Percentiles rank a stretch among this genome's conserved stretches.
These are phyloP conservation scores for Kodamaea leandrae DNA, from an alignment of 805 yeast species.

Conservation along the genomic window DNA sequence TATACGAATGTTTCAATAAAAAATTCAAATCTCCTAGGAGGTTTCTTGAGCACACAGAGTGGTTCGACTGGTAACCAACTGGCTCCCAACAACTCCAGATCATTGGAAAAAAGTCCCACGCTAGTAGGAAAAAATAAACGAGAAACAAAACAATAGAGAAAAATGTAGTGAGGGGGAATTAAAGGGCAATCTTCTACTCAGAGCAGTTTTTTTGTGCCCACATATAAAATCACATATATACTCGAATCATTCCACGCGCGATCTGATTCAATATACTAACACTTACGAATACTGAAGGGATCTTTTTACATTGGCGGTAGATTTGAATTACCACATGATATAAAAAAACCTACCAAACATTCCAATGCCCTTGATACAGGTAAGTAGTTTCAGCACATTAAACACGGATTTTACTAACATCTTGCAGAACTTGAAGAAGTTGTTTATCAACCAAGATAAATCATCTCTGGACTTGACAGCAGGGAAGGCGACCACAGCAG, in stretches of 20 bases:
- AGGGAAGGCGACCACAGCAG: no score
- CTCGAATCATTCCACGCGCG: conserved; percentile 1
- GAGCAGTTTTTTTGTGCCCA: not conserved
- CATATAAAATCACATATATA: not conserved
- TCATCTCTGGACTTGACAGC: not conserved
- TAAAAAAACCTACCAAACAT: no score
- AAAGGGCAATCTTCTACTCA: not conserved
- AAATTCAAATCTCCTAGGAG: no score
- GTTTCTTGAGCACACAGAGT: no score
- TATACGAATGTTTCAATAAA: no score
- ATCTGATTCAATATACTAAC: no score
- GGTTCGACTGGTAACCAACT: conserved; percentile 2
- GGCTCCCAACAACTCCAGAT: not conserved
- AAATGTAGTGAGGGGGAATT: conserved; percentile 3
- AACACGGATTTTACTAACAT: conserved; percentile 6
- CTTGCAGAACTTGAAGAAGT: conserved; percentile 14
- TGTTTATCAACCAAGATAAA: conserved; percentile 10
- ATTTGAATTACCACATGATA: no score
- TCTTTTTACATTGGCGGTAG: no score
- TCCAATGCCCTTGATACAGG: conserved; percentile 14
- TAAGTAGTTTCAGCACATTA: conserved; percentile 6
- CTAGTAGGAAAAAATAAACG: not conserved
- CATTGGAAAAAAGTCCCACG: not conserved
- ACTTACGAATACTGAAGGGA: no score
- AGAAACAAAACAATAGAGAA: not conserved